Evolutionary conservation across 1,139 yeast species (phyloP).

Genomic region (Yamadazyma sp.): DNA sequence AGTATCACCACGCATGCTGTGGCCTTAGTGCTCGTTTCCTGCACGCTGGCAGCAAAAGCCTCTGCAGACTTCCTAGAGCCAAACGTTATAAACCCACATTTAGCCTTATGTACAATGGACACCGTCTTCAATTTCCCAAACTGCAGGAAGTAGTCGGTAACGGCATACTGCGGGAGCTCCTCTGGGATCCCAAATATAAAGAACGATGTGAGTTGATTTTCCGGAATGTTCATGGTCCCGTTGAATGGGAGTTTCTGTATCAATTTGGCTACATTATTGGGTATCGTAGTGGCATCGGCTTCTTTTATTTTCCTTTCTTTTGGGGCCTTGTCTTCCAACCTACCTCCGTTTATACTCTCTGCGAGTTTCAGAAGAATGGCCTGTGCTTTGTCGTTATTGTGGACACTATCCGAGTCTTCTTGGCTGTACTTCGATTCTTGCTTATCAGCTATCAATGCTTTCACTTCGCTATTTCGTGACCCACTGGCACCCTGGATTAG

Average conservation of each 20-base stretch:
- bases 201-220: conserved; percentile 47
- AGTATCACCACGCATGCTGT: conserved; percentile 39
- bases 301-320: conserved; percentile 1
- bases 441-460: conserved; percentile 42
- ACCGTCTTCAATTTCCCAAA: conserved; percentile 50
- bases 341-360: conserved; percentile 5
- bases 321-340: conserved; percentile 8
- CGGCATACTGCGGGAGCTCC: conserved; percentile 62
- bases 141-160: conserved; percentile 48
- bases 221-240: conserved; percentile 45
- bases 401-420: conserved; percentile 18
- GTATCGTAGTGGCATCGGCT: conserved; percentile 8
- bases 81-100: conserved; percentile 66
- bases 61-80: conserved; percentile 54
- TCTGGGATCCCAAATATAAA: conserved; percentile 73
- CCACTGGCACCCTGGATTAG: conserved; percentile 10
- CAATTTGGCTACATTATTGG: conserved; percentile 47
- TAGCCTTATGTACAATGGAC: conserved; percentile 58
- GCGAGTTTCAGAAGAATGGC: conserved; percentile 13
- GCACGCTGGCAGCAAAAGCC: conserved; percentile 43
- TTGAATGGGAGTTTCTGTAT: conserved; percentile 61
- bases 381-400: conserved; percentile 11
- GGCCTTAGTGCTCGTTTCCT: conserved; percentile 20
- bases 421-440: conserved; percentile 40
- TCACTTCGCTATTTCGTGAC: conserved; percentile 36